Base-by-base conservation (phyloP, 2,329 filamentous ascomycete genomes). In the Lithohypha guttulata region DNA sequence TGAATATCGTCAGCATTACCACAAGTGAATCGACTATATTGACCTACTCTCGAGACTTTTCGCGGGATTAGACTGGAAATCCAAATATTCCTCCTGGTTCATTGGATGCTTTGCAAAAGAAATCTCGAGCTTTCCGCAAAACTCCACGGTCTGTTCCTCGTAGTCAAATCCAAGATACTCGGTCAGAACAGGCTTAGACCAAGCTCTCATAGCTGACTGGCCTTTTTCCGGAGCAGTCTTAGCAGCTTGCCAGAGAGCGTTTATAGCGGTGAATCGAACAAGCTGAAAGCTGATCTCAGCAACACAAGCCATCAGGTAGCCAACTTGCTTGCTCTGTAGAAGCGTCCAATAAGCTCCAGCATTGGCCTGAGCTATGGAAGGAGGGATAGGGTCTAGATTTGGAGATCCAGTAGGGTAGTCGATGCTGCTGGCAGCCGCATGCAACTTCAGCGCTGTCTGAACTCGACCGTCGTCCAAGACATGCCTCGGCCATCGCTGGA, bases 241-340 rank as follows among this genome's bases (percentile, higher is more conserved):
- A 50, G 68, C 74, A 2, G 62, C 68, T 43, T 64, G 66, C 65
- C 66, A 72, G 27, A 77, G 66, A 2, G 65, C 63, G 26, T 71
- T 66, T 31, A 80, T 62, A 4, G 70, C 67, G 17, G 65, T 68
- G 35, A 71, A 65, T 8, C 76, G 70, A 29, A 79, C 59, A 18
- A 70, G 59, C 39, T 71, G 71, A 57, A 80, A 79, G 45, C 72
- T 71, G 8, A 77, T 69, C 49, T 79, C 76, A 1, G 74, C 71
- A 17, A 77, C 72, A 55, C 76, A 79, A 6, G 70, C 75, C 69
- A 77, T 73, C 6, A 79, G 58, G 50, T 78, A 80, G 0, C 75
- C 73, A 1, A 75, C 66, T 21, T 64, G 60, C 3, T 62, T 61
- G 1, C 74, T 78, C 39, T 63, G 61, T 28, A 79, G 55, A 13